A percentile compares a stretch with the other conserved stretches of the same genome.
Conservation (phyloP, 441 rosid species). For the Syzygium malaccense region DNA sequence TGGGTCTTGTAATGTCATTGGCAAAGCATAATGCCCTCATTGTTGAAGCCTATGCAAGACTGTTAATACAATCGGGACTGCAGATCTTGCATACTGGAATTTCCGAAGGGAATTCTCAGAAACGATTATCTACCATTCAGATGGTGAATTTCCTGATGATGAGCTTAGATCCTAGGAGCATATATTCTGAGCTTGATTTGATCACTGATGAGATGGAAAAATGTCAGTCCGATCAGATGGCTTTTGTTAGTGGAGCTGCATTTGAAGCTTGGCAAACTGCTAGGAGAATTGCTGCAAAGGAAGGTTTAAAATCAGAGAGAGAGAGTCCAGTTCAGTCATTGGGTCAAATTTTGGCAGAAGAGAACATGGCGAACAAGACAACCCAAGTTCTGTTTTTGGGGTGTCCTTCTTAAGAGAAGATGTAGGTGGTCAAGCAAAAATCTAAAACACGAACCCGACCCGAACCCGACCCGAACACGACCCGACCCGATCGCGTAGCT, state of each 20-base stretch:
- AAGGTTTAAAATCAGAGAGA: constrained; percentile 47
- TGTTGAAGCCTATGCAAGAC: constrained; percentile 89
- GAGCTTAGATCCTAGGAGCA: constrained; percentile 76
- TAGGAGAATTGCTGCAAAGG: constrained; percentile 39
- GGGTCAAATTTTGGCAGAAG: constrained; percentile 54
- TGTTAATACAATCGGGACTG: constrained; percentile 77
- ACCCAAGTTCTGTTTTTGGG: no score
- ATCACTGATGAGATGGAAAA: constrained; percentile 75
- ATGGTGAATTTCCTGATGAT: constrained; percentile 97
- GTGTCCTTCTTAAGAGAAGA: no score
- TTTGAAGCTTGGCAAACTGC: constrained; percentile 81
- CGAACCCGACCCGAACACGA: no score
- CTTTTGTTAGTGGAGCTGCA: constrained; percentile 81
- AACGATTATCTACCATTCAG: constrained; percentile 74
- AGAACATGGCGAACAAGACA: no score
- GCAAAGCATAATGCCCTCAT: constrained; percentile 78
- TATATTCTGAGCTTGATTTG: constrained; percentile 60
- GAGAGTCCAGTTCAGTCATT: constrained; percentile 47
- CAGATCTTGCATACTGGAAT: constrained; percentile 56
- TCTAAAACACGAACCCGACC: no score
- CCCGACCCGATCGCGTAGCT: no score
- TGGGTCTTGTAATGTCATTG: constrained; percentile 83
- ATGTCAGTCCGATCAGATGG: constrained; percentile 67
- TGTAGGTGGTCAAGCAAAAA: no score
- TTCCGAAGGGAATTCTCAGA: constrained; percentile 70